Percentiles rank a stretch among this genome's conserved stretches.
These are phyloP conservation scores for Phytophthora pini DNA, from an alignment of 352 stramenopile genomes.

Conservation along the genomic window DNA sequence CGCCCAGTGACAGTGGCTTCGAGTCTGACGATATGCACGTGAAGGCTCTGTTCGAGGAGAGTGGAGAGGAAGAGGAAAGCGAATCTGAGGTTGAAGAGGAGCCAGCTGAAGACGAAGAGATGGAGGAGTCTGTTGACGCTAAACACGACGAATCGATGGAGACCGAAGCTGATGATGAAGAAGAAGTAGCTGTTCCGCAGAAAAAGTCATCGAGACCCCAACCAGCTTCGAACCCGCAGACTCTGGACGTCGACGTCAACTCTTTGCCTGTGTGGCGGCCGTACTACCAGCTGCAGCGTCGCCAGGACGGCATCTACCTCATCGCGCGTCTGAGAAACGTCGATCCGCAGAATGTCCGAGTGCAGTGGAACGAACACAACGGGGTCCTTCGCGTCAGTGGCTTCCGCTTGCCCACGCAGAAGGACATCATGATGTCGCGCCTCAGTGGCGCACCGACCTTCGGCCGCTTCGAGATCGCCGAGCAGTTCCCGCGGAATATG, in stretches of 20 bases:
- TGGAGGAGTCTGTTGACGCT: slow-evolving; percentile 8
- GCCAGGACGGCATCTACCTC: slow-evolving; percentile 52
- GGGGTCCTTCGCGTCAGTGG: slow-evolving; percentile 54
- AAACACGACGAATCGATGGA: slow-evolving; percentile 30
- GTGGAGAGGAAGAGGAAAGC: slow-evolving; percentile 26
- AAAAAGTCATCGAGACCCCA: slow-evolving; percentile 15
- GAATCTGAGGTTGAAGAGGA: slow-evolving; percentile 26
- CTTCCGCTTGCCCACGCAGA: slow-evolving; percentile 61
- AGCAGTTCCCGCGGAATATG: slow-evolving; percentile 54
- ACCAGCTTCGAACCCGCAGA: background rate
- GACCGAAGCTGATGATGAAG: slow-evolving; percentile 26
- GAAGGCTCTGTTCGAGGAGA: slow-evolving; percentile 29
- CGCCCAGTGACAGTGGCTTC: slow-evolving; percentile 17
- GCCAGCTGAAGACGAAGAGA: slow-evolving; percentile 20
- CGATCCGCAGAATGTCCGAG: slow-evolving; percentile 42
- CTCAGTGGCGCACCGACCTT: slow-evolving; percentile 65
- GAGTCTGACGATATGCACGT: slow-evolving; percentile 39
- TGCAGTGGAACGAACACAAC: slow-evolving; percentile 49
- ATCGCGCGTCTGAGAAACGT: slow-evolving; percentile 38
- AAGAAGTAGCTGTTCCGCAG: slow-evolving; percentile 11
- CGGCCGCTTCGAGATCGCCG: slow-evolving; percentile 68
- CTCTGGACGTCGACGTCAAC: slow-evolving; percentile 25
- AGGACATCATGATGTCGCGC: slow-evolving; percentile 60
- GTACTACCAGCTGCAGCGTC: slow-evolving; percentile 68
- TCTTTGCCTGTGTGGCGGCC: slow-evolving; percentile 59